Conservation (phyloP, 148 eudicot genomes). For the Agrostemma githago region DNA sequence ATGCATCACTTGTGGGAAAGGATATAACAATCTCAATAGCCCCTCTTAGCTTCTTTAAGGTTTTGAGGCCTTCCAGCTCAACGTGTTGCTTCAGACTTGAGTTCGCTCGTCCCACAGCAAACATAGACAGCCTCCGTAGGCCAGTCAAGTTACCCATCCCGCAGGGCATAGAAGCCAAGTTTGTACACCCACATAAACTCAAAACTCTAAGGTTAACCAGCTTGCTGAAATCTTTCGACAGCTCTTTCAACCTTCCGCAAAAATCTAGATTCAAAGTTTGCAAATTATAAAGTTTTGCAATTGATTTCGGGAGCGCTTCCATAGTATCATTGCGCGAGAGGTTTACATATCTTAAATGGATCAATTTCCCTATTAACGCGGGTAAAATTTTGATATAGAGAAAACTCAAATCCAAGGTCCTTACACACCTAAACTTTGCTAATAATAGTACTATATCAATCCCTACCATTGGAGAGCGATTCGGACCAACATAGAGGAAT, state of each 20-base stretch:
- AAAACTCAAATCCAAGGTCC: conserved; percentile 2
- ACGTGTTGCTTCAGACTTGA: neutral
- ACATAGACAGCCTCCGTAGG: neutral
- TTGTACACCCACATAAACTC: neutral
- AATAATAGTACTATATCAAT: neutral
- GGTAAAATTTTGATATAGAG: neutral
- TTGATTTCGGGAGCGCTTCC: conserved; percentile 6
- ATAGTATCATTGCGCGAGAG: neutral
- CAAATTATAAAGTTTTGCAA: conserved; percentile 12
- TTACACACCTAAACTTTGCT: neutral
- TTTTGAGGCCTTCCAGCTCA: neutral
- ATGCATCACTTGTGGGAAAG: neutral
- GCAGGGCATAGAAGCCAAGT: neutral
- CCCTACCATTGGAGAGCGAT: neutral
- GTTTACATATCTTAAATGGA: conserved; percentile 15
- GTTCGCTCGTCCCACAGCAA: neutral
- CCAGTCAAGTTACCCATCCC: neutral
- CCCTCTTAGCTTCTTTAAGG: neutral
- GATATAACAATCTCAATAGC: neutral
- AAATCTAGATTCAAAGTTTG: neutral
- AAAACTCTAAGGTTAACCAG: neutral
- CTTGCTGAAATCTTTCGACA: neutral
- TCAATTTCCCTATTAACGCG: neutral
- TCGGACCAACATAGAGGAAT: neutral
- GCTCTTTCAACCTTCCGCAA: neutral